These are phyloP conservation scores for Cicer arietinum DNA, from an alignment of 306 rosid species.

Conservation along the genomic window DNA sequence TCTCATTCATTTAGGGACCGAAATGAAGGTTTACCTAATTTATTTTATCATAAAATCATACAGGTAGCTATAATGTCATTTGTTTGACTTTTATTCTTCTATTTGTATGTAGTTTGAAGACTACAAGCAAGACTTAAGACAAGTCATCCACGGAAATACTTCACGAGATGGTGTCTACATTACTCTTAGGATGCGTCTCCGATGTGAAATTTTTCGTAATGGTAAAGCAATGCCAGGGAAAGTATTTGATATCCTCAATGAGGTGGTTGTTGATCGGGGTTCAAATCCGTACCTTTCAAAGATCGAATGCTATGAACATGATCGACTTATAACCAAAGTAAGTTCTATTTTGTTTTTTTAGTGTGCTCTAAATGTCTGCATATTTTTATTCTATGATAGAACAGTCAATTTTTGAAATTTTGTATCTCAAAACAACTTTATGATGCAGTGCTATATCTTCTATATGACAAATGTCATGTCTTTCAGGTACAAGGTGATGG, in stretches of 20 bases:
- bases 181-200: slow-evolving; percentile 97
- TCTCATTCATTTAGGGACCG: no score
- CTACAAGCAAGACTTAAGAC: slow-evolving; percentile 73
- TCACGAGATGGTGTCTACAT: slow-evolving; percentile 94
- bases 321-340: slow-evolving; percentile 96
- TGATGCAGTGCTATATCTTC: slow-evolving; percentile 35
- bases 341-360: slow-evolving; percentile 42
- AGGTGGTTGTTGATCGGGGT: slow-evolving; percentile 95
- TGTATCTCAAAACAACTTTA: slow-evolving; percentile 30
- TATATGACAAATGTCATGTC: slow-evolving; percentile 19
- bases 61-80: slow-evolving; percentile 13
- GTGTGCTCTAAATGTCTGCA: slow-evolving; percentile 12
- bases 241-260: slow-evolving; percentile 87
- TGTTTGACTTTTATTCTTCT: slow-evolving; percentile 47
- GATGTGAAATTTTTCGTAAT: slow-evolving; percentile 84
- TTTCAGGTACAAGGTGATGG: slow-evolving; percentile 99
- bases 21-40: not conserved
- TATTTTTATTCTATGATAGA: slow-evolving; percentile 23
- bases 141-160: slow-evolving; percentile 89
- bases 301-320: slow-evolving; percentile 91
- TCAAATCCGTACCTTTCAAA: slow-evolving; percentile 98
- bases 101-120: slow-evolving; percentile 70
- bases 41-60: slow-evolving; percentile 22
- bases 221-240: slow-evolving; percentile 91
- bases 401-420: slow-evolving; percentile 19